Evolutionary conservation across 129 eudicot genomes (phyloP), one percentile per base, ranked within the genome.

Genomic region (Tagetes erecta): DNA sequence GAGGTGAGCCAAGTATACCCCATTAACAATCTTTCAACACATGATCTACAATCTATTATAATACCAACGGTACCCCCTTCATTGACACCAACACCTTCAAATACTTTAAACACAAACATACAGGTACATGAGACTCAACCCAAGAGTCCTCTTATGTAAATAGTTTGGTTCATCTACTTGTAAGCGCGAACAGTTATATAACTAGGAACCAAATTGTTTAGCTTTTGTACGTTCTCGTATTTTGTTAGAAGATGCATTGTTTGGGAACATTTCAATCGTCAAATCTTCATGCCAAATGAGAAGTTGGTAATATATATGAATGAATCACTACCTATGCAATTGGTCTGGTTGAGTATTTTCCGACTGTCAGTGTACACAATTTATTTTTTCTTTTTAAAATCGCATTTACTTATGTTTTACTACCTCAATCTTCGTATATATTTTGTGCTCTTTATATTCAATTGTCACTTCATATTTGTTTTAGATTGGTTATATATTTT

Each of bases 1-100:
- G 96, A 92, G 84, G 91, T 92, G 20, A 85, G 87, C 49, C 94
- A 89, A 83, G 95, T 92, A 27, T 87, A 84, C 80, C 88, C 91
- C 20, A 81, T 84, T 38, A 85, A 83, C 73, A 83, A 82, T 41
- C 64, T 83, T 10, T 83, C 56, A 82, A 85, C 79, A 74, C 52
- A 60, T 8, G 62, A 82, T 46, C 70, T 83, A n/a, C 83, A 72
- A 51, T 63, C 83, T 31, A 40, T 78, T 27, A 52, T 69, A 72
- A 59, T 82, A 58, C 86, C 90, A 30, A 73, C 74, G 66, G 40
- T 72, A 10, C 72, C 76, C 51, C 78, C 70, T 44, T 45, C 70
- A 74, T 14, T 46, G 52, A 8, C 49, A 70, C 62, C 63, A 50
- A 36, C 55, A 70, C 33, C 62, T 70, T 74, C 76, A 3, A 34